A percentile compares a stretch with the other conserved stretches of the same genome.
Conservation (phyloP, 1,284 basidiomycete genomes). For the Tilletia setariae region DNA sequence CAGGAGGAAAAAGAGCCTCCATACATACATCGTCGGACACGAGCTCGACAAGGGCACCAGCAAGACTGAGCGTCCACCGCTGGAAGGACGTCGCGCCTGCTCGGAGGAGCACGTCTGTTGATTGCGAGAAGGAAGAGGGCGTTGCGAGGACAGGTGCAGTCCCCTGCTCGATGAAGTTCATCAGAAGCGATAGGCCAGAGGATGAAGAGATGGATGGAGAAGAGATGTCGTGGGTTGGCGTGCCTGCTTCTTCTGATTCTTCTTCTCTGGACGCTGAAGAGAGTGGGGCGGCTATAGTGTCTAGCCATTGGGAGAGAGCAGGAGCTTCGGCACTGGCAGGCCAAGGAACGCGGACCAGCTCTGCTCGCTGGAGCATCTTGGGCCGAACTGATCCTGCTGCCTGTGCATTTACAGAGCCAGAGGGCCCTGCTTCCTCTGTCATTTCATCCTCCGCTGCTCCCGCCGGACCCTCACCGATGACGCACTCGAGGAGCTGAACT, state of each 20-base stretch:
- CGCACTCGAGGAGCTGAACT: conserved; percentile 31
- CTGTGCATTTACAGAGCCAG: not conserved
- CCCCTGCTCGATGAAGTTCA: conserved; percentile 7
- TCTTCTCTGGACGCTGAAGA: not conserved
- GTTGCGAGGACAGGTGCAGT: not conserved
- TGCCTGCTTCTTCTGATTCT: not conserved
- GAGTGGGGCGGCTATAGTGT: not conserved
- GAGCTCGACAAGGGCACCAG: conserved; percentile 78
- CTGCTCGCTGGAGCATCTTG: not conserved
- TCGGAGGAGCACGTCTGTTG: not conserved
- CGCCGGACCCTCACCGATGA: conserved; percentile 7
- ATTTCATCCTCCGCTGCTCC: not conserved
- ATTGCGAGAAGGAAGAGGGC: not conserved
- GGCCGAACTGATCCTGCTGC: not conserved
- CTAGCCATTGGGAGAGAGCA: not conserved
- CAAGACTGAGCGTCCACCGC: conserved; percentile 72
- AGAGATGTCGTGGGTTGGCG: not conserved
- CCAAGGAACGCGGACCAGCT: not conserved
- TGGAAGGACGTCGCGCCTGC: not conserved
- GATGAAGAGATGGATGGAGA: not conserved
- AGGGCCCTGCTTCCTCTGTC: not conserved
- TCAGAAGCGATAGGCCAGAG: not conserved
- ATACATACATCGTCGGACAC: conserved; percentile 76
- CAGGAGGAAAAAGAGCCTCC: conserved; percentile 63
- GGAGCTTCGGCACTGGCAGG: not conserved